Conservation (phyloP, 306 rosid genomes). For the Casuarina glauca region DNA sequence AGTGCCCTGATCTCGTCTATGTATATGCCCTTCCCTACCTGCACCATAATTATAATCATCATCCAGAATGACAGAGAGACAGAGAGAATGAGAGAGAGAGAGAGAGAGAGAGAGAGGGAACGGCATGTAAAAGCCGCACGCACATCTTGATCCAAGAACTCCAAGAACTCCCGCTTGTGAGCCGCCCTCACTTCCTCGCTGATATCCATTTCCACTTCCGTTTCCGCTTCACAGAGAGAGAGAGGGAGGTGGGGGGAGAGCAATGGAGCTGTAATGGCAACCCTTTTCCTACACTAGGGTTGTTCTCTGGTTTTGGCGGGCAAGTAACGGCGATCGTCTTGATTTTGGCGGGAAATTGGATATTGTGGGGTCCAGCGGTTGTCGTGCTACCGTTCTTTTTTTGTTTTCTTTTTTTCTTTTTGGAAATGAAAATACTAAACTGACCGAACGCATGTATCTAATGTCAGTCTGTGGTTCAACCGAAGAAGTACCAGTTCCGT, state of each 20-base stretch:
- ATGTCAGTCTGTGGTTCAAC: too few species aligned
- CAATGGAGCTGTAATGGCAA: not conserved
- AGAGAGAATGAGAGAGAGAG: not conserved
- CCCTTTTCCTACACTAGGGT: not conserved
- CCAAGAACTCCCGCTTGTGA: slow-evolving; percentile 86
- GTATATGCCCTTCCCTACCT: slow-evolving; percentile 65
- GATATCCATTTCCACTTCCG: slow-evolving; percentile 57
- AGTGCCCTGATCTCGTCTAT: slow-evolving; percentile 80
- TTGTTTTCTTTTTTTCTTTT: too few species aligned
- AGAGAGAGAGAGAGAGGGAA: not conserved
- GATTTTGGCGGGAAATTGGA: not conserved
- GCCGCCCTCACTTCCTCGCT: slow-evolving; percentile 89
- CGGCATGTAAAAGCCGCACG: not conserved
- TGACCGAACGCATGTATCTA: too few species aligned
- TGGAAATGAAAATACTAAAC: too few species aligned
- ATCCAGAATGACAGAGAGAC: not conserved
- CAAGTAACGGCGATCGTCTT: not conserved
- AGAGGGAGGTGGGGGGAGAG: slow-evolving; percentile 9
- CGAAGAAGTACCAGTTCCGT: too few species aligned
- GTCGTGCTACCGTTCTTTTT: too few species aligned
- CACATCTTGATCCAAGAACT: slow-evolving; percentile 88
- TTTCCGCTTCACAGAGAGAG: not conserved
- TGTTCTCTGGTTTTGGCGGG: slow-evolving; percentile 42
- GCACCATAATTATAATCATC: not conserved
- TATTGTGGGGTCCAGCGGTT: not conserved